These are phyloP conservation scores for Hymenoscyphus occultus DNA, from an alignment of 2,329 filamentous ascomycete species.

Conservation along the genomic window DNA sequence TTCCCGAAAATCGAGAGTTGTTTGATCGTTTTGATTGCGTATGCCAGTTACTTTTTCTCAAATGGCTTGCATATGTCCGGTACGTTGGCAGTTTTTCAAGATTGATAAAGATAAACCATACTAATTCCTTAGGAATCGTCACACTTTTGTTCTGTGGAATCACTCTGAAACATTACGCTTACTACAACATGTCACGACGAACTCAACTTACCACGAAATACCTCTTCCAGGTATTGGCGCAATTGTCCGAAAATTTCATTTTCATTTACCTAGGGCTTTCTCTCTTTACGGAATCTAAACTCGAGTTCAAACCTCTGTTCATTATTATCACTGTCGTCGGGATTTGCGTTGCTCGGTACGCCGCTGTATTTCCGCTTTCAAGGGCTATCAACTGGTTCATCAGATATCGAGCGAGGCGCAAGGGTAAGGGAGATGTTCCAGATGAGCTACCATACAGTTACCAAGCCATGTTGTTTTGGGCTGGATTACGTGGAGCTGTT, in stretches of 20 bases:
- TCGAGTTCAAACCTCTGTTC: constrained; percentile 90
- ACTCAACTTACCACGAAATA: constrained; percentile 98
- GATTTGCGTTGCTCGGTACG: constrained; percentile 88
- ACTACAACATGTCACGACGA: constrained; percentile 98
- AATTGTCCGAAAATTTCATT: constrained; percentile 98
- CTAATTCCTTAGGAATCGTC: constrained; percentile 60
- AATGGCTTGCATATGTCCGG: constrained; percentile 95
- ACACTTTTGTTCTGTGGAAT: constrained; percentile 97
- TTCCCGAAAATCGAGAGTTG: constrained; percentile 97
- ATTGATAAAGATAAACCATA: background rate
- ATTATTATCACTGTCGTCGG: constrained; percentile 90
- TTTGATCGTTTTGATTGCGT: constrained; percentile 87
- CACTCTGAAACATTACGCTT: constrained; percentile 97
- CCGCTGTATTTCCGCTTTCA: constrained; percentile 91
- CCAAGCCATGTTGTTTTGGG: constrained; percentile 99
- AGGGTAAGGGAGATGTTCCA: constrained; percentile 65
- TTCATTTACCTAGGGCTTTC: constrained; percentile 98
- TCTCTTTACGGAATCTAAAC: constrained; percentile 83
- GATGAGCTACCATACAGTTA: constrained; percentile 94
- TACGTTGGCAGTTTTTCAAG: constrained; percentile 46
- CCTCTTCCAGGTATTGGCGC: constrained; percentile 89
- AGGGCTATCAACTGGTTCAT: constrained; percentile 89
- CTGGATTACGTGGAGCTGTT: constrained; percentile 89
- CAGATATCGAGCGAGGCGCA: constrained; percentile 74
- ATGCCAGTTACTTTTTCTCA: constrained; percentile 96